Base-by-base conservation (phyloP, 345 rosid species). In the Gossypium rotundifolium region DNA sequence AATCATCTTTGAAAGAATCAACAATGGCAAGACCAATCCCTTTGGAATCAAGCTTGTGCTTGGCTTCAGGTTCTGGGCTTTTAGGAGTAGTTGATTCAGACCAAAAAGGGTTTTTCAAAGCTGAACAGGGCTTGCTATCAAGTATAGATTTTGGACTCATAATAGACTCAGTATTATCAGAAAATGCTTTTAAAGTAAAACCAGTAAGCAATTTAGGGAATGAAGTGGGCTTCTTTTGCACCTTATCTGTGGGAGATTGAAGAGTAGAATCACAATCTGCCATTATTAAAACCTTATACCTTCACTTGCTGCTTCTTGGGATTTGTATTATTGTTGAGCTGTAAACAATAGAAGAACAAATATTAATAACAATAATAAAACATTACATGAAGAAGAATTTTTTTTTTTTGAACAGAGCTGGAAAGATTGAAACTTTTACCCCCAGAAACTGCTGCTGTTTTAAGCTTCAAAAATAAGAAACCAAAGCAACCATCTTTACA, bases 61-160 rank as follows among this genome's bases (percentile, higher is more conserved):
- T 80, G 75, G 82, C 78, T 48, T 83, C 88, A 5, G 83, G 72
- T 75, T 84, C 87, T 2, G 81, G 83, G 67, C 80, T 71, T 76
- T 64, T 85, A 18, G 80, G 82, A 9, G 80, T 65, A 66, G 59
- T 79, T 57, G 72, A 72, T 12, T 85, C 94, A 72, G 86, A 73
- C 82, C 86, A 83, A 68, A 87, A 89, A 1, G 98, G 92, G 77
- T 84, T 91, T 75, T 80, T 93, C 62, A 89, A 75, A 74, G 81
- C 82, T 23, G 90, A 88, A 68, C 90, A 88, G 29, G 94, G 87
- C 78, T 90, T 91, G 67, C 83, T 74, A 79, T 93, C 98, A 58
- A 93, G 98, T 58, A 87, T 91, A 7, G 98, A 93, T 70, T 94
- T 93, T 33, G 98, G 98, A 67, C 98, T 93, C 61, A 90, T 86